These are phyloP conservation scores for Schizothecium vesticola DNA, from an alignment of 495 filamentous ascomycete species.

Conservation along the genomic window DNA sequence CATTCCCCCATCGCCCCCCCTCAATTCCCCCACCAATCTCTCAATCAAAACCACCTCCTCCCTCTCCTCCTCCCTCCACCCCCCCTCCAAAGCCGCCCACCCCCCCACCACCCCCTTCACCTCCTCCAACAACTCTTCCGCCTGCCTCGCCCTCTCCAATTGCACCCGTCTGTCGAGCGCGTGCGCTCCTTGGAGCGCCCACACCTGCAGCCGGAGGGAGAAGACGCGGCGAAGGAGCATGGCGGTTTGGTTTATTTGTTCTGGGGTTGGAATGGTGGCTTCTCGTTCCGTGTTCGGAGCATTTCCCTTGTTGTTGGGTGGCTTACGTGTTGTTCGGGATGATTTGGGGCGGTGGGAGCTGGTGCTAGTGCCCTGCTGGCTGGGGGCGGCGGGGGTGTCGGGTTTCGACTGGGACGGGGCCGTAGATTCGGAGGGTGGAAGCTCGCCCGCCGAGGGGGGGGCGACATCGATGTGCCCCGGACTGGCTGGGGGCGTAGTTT, in stretches of 20 bases:
- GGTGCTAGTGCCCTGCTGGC: not conserved
- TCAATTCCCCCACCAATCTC: conserved; percentile 6
- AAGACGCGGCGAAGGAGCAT: conserved; percentile 12
- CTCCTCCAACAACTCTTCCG: conserved; percentile 9
- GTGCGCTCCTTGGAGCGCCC: conserved; percentile 10
- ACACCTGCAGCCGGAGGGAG: conserved; percentile 13
- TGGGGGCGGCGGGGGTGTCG: not conserved
- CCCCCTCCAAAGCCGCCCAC: conserved; percentile 4
- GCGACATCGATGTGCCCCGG: not conserved
- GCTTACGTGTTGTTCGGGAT: no score
- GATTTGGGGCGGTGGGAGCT: not conserved
- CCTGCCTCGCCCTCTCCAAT: conserved; percentile 3
- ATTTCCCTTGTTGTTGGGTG: no score
- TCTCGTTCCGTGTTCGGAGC: no score
- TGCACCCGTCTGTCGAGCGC: not conserved
- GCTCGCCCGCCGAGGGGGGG: not conserved
- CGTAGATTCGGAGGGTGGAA: no score
- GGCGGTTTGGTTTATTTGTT: conserved; percentile 7
- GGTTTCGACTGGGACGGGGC: not conserved
- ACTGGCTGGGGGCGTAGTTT: not conserved
- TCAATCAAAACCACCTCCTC: conserved; percentile 12
- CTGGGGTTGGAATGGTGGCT: not conserved
- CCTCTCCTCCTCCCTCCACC: conserved; percentile 16
- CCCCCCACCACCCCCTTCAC: conserved; percentile 11
- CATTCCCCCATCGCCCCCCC: not conserved